phyloP scores from a whole-genome alignment of 306 rosid genomes.

The Biancaea sappan region DNA sequence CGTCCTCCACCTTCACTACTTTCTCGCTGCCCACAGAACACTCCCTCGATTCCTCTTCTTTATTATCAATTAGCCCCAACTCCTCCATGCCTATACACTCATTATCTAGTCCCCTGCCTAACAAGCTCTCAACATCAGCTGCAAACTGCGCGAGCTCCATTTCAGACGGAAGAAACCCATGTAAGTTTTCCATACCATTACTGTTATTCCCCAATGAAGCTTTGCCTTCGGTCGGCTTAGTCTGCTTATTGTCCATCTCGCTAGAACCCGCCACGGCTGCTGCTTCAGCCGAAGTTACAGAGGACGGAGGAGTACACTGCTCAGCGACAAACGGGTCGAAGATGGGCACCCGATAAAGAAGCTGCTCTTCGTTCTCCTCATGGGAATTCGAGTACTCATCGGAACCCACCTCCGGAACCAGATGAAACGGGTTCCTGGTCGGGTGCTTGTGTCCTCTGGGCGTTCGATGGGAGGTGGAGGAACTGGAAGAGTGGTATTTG shows the following conservation, averaged over 20 bases:
- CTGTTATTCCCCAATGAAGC: neutral
- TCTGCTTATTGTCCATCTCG: neutral
- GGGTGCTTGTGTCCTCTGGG: neutral
- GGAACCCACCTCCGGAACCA: constrained; percentile 67
- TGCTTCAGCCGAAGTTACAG: constrained; percentile 36
- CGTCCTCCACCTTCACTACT: constrained; percentile 64
- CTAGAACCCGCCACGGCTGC: neutral
- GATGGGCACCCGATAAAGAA: constrained; percentile 76
- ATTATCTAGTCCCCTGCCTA: constrained; percentile 72
- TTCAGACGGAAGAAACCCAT: constrained; percentile 62
- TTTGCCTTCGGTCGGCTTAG: constrained; percentile 14
- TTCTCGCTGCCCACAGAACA: constrained; percentile 27
- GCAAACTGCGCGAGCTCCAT: constrained; percentile 81
- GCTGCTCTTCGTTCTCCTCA: constrained; percentile 74
- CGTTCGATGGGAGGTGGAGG: neutral
- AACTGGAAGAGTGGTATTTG: constrained; percentile 27
- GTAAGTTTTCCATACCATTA: constrained; percentile 42
- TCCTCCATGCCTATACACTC: constrained; percentile 83
- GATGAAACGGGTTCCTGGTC: constrained; percentile 43
- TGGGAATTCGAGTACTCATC: constrained; percentile 56
- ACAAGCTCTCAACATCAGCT: constrained; percentile 85
- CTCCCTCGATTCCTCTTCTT: constrained; percentile 39
- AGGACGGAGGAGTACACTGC: constrained; percentile 36
- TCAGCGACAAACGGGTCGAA: constrained; percentile 65
- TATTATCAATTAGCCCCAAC: constrained; percentile 60